phyloP scores from a whole-genome alignment of 805 yeast species.

The Pichia californica region DNA sequence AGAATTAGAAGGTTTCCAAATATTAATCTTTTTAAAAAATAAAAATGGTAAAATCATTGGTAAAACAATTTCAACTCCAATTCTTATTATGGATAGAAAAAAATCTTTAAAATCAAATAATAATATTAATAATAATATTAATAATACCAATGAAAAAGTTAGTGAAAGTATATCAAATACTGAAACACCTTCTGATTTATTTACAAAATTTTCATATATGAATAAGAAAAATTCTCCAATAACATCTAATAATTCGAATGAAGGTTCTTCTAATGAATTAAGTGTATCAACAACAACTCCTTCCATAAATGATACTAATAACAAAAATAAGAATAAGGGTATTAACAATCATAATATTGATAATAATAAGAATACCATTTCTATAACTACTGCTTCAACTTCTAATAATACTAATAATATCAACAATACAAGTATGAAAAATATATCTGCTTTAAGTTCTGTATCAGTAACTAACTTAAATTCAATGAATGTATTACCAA shows the following conservation, averaged over 20 bases:
- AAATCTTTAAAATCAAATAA: conserved; percentile 41
- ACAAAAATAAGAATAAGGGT: neutral
- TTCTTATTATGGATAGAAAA: conserved; percentile 93
- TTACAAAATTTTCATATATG: neutral
- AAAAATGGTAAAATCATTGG: conserved; percentile 59
- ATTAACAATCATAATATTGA: no score
- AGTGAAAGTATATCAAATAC: neutral
- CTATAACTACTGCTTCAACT: no score
- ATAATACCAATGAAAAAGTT: conserved; percentile 4
- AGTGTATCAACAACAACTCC: conserved; percentile 21
- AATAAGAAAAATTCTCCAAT: neutral
- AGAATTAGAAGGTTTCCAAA: conserved; percentile 77
- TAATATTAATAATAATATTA: no score
- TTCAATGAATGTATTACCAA: neutral
- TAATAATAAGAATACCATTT: no score
- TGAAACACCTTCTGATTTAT: neutral
- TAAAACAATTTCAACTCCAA: conserved; percentile 60
- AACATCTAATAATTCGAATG: conserved; percentile 26
- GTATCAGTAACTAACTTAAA: neutral
- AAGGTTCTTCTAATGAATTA: conserved; percentile 29
- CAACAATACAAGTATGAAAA: neutral
- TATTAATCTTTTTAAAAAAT: conserved; percentile 63
- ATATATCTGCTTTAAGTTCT: neutral
- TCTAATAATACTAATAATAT: conserved; percentile 5
- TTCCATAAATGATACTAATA: conserved; percentile 4